Base-by-base conservation (phyloP, 1,139 yeast species). In the Diutina pseudorugosa region DNA sequence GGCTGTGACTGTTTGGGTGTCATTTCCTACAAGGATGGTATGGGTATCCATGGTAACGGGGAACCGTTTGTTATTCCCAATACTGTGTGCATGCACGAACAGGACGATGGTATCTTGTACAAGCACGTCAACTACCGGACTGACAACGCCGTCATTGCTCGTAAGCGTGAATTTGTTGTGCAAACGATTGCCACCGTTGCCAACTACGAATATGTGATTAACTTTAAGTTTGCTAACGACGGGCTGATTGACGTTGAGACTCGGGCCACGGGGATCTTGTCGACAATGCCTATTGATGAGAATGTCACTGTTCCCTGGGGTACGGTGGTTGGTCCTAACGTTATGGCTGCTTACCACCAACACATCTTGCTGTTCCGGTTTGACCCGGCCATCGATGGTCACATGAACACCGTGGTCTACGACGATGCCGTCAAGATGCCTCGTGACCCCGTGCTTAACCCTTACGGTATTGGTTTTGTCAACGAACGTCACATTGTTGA, bases 1-100 rank as follows among this genome's bases (percentile, higher is more conserved):
- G 96, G 96, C 52, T 88, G 96, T 70, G 95, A 88, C 72, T 88
- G 96, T 75, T 77, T 88, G 55, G 96, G 96, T 60, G 84, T 83
- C 58, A 86, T 88, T 68, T 82, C 85, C 66, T 88, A 88, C 72
- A 69, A 87, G 63, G 91, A 86, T 63, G 84, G 85, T 55, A 67
- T 75, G 58, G 76, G 83, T 58, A 75, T 79, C 56, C 76, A 81
- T 62, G 73, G 78, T 50, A 71, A 73, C 53, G 95, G 95, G 66
- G 80, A 78, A 55, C 86, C 89, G 53, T 70, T 70, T 56, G 70
- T 80, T 55, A 72, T 84, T 57, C 83, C 88, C 63, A 84, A 83
- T 67, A 85, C 91, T 51, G 79, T 88, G 53, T 88, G 96, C 75
- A 76, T 88, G 83, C 96, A 88, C 65, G 96, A 88, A 70, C 95